Evolutionary conservation across 306 rosid genomes (phyloP), one percentile per base, ranked within the genome.

Genomic region (Acacia acuminata): DNA sequence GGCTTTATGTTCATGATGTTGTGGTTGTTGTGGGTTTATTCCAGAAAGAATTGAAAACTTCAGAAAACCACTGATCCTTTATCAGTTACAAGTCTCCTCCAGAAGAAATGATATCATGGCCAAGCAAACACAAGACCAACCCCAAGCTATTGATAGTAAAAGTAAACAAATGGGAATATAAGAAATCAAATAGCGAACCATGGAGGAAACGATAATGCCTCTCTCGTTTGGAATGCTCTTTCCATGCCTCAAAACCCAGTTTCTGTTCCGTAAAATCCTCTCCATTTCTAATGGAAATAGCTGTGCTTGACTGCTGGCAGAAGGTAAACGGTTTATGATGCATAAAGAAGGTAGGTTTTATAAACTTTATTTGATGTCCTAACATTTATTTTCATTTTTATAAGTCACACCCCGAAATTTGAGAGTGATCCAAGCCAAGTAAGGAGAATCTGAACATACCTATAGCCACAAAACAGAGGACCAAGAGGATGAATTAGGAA

Each of bases 241-340:
- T 79, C 99, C 98, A 77, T 92, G 99, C 87, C 98, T 87, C 88
- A 95, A 56, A 73, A 93, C 51, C 99, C 98, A 92, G 86, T 89
- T 92, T 58, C 84, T 78, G 89, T 95, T 92, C 32, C 85, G 51
- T 7, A 84, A 24, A 75, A 83, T 61, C 78, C 81, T 53, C 61
- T 76, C 86, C 92, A 89, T 88, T 55, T 47, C 75, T 27, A 36
- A 38, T 38, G 42, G 42, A 38, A 38, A 38, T 38, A 38, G 8
- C 42, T 7, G 42, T 38, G 42, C 1, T 38, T 38, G 42, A 38
- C 8, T 5, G 42, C 42, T 38, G 6, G 51, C 51, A 13, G 51
- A 47, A 47, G 17, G 16, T 2, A 47, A 3, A 47, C 51, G 10
- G 17, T 47, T 11, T 2, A 47, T 13, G 51, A 12, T 47, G 3